Conservation (phyloP, 257 asterid genomes). For the Gentiana straminea region DNA sequence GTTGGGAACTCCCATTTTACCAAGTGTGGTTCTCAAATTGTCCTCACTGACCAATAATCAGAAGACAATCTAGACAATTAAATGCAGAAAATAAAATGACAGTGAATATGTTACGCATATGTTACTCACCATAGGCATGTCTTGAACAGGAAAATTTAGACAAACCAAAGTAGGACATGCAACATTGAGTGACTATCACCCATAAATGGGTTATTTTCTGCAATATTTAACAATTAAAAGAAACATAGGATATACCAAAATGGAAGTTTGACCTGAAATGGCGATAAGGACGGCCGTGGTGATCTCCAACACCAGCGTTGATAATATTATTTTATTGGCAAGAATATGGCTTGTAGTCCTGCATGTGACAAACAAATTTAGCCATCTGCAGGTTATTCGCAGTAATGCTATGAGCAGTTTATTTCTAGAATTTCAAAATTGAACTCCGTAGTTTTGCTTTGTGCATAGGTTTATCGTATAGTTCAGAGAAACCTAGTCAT, state of each 20-base stretch:
- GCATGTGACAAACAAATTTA: slow-evolving; percentile 14
- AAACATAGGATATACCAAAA: slow-evolving; percentile 1
- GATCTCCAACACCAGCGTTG: slow-evolving; percentile 88
- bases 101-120: neutral
- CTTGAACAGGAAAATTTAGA: neutral
- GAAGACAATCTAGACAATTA: neutral
- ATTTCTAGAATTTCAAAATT: no score
- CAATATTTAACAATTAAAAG: neutral
- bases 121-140: neutral
- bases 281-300: slow-evolving; percentile 95
- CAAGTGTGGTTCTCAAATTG: slow-evolving; percentile 79
- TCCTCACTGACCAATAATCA: slow-evolving; percentile 60
- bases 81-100: neutral
- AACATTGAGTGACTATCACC: neutral
- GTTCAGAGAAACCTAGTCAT: no score
- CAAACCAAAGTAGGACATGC: neutral
- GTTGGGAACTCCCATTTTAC: slow-evolving; percentile 69
- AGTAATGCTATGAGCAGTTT: no score
- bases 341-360: slow-evolving; percentile 95
- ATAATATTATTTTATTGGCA: slow-evolving; percentile 75
- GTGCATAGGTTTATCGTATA: no score
- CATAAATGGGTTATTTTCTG: neutral
- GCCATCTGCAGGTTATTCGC: no score
- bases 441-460: no score
- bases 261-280: slow-evolving; percentile 72